phyloP scores from a whole-genome alignment of 352 stramenopile genomes.

The Plasmopara halstedii region DNA sequence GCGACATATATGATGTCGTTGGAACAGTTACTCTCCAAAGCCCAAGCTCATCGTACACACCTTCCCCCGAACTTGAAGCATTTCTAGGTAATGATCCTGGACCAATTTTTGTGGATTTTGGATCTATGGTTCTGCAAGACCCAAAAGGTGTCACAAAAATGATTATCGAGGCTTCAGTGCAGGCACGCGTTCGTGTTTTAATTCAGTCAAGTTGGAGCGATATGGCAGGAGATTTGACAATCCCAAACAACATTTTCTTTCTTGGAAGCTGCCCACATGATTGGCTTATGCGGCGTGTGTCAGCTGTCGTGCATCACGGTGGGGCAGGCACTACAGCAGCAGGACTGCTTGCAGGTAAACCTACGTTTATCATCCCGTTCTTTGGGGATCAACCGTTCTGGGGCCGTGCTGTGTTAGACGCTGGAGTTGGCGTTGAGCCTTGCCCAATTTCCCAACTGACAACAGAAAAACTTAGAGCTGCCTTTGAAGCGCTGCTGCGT shows the following conservation, averaged over 20 bases:
- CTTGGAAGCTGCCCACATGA: conserved; percentile 73
- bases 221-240: conserved; percentile 33
- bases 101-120: conserved; percentile 91
- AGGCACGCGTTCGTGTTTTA: conserved; percentile 60
- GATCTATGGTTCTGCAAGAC: conserved; percentile 89
- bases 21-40: conserved; percentile 39
- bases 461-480: conserved; percentile 51
- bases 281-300: conserved; percentile 86
- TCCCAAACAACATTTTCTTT: conserved; percentile 49
- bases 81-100: conserved; percentile 37
- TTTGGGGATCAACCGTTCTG: conserved; percentile 94
- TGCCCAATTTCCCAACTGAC: conserved; percentile 78
- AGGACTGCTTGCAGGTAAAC: conserved; percentile 81
- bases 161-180: conserved; percentile 35
- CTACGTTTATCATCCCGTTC: conserved; percentile 91
- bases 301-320: conserved; percentile 73
- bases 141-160: conserved; percentile 33
- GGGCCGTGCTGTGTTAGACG: conserved; percentile 73
- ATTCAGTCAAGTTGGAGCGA: conserved; percentile 86
- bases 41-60: conserved; percentile 17
- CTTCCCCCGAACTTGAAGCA: conserved; percentile 6
- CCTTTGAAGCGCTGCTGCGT: conserved; percentile 62
- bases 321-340: conserved; percentile 87
- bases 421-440: conserved; percentile 74
- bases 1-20: conserved; percentile 35